phyloP scores from a whole-genome alignment of 2,329 filamentous ascomycete genomes.

The Blastomyces percursus region DNA sequence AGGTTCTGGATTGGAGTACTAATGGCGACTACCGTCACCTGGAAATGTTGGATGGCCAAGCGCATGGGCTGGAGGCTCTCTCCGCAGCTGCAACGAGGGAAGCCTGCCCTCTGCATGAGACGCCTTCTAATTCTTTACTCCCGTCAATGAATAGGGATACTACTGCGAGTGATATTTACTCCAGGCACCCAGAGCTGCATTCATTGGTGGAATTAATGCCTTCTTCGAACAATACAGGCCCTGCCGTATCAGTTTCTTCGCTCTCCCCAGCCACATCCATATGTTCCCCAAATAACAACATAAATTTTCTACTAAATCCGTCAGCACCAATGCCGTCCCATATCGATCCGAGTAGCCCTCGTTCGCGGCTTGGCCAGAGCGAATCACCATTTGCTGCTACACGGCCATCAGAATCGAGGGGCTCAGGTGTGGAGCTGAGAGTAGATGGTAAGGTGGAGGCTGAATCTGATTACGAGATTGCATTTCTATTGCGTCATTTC shows the following conservation, averaged over 20 bases:
- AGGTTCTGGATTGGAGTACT: conserved; percentile 24
- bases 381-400: conserved; percentile 22
- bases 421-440: conserved; percentile 16
- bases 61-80: conserved; percentile 44
- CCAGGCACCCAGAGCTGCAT: conserved; percentile 15
- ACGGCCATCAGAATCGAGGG: conserved; percentile 17
- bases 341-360: conserved; percentile 33
- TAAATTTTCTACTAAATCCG: conserved; percentile 48
- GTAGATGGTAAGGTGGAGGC: conserved; percentile 17
- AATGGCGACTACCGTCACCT: conserved; percentile 17
- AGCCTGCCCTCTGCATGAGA: conserved; percentile 21
- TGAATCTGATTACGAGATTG: conserved; percentile 45
- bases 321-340: conserved; percentile 33
- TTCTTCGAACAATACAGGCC: conserved; percentile 27
- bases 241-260: conserved; percentile 25
- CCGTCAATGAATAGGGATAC: conserved; percentile 17
- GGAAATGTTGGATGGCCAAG: conserved; percentile 25
- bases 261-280: conserved; percentile 36
- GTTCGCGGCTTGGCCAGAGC: conserved; percentile 20
- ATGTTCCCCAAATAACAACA: conserved; percentile 36
- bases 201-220: conserved; percentile 19
- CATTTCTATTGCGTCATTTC: conserved; percentile 51
- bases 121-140: conserved; percentile 16
- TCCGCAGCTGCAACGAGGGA: conserved; percentile 42
- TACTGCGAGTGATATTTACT: conserved; percentile 11